Base-by-base conservation (phyloP, 768 basidiomycete genomes). In the Boletus vermiculosoides region DNA sequence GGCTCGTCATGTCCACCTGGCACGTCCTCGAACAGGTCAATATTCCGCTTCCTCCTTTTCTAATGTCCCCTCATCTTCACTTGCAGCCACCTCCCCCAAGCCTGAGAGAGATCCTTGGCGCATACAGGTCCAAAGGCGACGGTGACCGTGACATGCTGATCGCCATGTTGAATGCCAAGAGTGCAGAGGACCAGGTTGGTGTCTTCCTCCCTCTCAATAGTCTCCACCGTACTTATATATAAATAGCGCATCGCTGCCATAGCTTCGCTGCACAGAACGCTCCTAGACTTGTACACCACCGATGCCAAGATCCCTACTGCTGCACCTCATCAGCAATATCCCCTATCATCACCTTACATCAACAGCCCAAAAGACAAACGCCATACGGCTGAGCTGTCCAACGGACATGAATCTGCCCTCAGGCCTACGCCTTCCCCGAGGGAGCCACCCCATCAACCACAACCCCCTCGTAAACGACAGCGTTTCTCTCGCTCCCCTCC, bases 91-190 rank as follows among this genome's bases (percentile, higher is more conserved):
- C 92, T 28, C 90, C 94, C 1, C 92, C 94, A 0, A 85, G 77
- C 58, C 78, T 97, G 44, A 83, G 89, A 47, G 92, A 94, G 64
- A 94, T 97, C 42, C 84, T 97, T 25, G 80, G 82, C 39, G 93
- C 94, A 9, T 97, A 95, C 77, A 80, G 83, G 55, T 74, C 84
- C 39, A 90, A 87, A 66, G 94, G 94, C 58, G 91, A 94, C 58
- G 94, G 92, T 42, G 94, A 97, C 78, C 81, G 94, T 23, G 92
- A 95, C 51, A 88, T 95, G 84, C 79, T 97, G 22, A 80, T 96
- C 36, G 84, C 92, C 62, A 90, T 97, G 82, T 78, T 97, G 49
- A 92, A 89, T 58, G 93, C 94, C 67, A 97, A 97, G 77, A 83
- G 86, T 45, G 88, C 94, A 13, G 94, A 97, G 71, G 94, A 97